Percentiles rank a stretch among this genome's conserved stretches.
Conservation (phyloP, 108 stramenopile genomes). For the Nitzschia inconspicua region DNA sequence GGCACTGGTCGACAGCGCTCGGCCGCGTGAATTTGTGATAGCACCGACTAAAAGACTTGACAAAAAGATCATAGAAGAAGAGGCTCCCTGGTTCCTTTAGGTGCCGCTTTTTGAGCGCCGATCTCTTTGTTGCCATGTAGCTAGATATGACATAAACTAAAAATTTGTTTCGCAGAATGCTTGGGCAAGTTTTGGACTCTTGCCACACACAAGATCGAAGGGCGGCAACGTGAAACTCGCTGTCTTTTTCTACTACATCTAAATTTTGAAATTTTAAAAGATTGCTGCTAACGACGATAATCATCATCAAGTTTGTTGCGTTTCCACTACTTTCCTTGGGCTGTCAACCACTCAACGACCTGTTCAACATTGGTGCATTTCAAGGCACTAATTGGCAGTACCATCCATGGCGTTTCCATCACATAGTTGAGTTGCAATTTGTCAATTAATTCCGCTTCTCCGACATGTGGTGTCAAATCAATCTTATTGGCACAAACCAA, state of each 20-base stretch:
- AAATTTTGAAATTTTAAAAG: too few species aligned
- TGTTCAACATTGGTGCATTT: constrained; percentile 92
- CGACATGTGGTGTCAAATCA: constrained; percentile 87
- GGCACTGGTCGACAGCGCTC: constrained; percentile 53
- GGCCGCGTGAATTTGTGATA: constrained; percentile 48
- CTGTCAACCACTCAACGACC: constrained; percentile 92
- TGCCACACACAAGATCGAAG: too few species aligned
- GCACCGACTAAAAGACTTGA: constrained; percentile 53
- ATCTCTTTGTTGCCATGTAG: too few species aligned
- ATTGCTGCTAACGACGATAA: too few species aligned
- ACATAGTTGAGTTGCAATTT: constrained; percentile 93
- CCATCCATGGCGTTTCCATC: constrained; percentile 96
- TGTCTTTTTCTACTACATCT: too few species aligned
- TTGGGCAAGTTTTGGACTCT: too few species aligned
- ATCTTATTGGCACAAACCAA: constrained; percentile 95
- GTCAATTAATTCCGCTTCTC: constrained; percentile 85
- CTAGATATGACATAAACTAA: too few species aligned
- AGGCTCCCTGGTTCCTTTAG: constrained; percentile 83
- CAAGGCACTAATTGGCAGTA: constrained; percentile 88
- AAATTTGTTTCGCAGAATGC: too few species aligned
- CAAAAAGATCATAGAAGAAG: constrained; percentile 53
- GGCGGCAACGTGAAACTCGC: too few species aligned
- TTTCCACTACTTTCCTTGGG: constrained; percentile 87
- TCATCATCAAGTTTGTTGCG: too few species aligned
- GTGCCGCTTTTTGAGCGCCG: background rate